Evolutionary conservation across 257 asterid species (phyloP), one percentile per base, ranked within the genome.

Genomic region (Primulina tabacum): DNA sequence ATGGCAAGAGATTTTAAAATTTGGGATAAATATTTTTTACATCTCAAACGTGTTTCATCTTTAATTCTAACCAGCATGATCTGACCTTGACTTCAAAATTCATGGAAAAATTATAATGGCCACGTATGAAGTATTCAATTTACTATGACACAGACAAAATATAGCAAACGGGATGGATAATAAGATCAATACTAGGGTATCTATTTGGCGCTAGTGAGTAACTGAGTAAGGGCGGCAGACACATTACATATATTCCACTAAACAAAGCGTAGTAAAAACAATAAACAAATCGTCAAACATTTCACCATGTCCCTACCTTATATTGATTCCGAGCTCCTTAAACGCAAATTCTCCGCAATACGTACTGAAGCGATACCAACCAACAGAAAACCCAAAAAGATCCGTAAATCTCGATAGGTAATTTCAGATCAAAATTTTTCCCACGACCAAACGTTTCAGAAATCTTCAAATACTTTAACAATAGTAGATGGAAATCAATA

Each of bases 401-500:
- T 61, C 76, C 21, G 69, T 37, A 47, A 74, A 35, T 68, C 60
- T 40, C 68, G 30, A 65, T 20, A 53, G 60, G 77, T 73, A 66
- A 66, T 69, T 57, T 65, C 76, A 61, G 57, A 64, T 53, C 33
- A 71, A 60, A 55, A 47, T 28, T 21, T 65, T 24, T 60, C 56
- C 76, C 70, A 21, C 50, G 50, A 65, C 35, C 67, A 68, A 79
- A 68, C 18, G 56, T 56, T 71, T 59, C 70, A 70, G 67, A 55
- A 74, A 26, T 59, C 74, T 69, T 55, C 70, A 62, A 43, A 50
- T 37, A 47, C 32, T 74, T 68, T 43, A 65, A 73, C 71, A 66
- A 34, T 7, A 63, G 60, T 60, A 68, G 74, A 29, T 72, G 77
- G 76, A 73, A 73, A 75, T 53, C 35, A 79, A 69, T 70, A 64